Percentiles rank a stretch among this genome's conserved stretches.
These are phyloP conservation scores for Amphichorda felina DNA, from an alignment of 2,329 filamentous ascomycete species.

Conservation along the genomic window DNA sequence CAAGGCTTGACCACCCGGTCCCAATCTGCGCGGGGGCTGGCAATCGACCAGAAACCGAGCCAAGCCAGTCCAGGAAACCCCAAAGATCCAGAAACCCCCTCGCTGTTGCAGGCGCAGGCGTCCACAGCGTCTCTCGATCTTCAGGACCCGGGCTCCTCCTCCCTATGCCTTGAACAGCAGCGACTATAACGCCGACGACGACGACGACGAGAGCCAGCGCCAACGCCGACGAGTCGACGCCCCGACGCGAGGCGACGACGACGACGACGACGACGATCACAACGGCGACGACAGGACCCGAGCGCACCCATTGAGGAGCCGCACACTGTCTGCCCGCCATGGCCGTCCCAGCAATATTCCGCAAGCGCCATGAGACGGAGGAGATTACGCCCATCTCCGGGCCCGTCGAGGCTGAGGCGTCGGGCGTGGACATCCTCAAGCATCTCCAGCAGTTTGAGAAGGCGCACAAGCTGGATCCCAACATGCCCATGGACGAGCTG, in stretches of 20 bases:
- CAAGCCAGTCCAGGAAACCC: too few relatives aligned
- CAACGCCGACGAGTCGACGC: constrained; percentile 1
- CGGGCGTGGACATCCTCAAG: constrained; percentile 22
- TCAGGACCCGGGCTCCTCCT: too few relatives aligned
- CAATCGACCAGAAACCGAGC: too few relatives aligned
- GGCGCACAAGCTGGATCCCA: constrained; percentile 52
- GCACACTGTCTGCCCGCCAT: background rate
- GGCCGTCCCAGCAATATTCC: constrained; percentile 23
- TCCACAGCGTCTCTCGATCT: too few relatives aligned
- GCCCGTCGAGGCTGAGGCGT: constrained; percentile 24
- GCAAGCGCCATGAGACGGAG: constrained; percentile 32
- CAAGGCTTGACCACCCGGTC: too few relatives aligned
- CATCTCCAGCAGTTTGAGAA: constrained; percentile 45
- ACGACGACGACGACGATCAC: background rate
- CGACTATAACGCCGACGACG: background rate
- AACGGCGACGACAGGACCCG: background rate
- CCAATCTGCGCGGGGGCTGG: too few relatives aligned
- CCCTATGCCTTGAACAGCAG: too few relatives aligned
- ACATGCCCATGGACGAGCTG: constrained; percentile 49
- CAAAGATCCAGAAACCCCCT: too few relatives aligned
- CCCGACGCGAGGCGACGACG: background rate
- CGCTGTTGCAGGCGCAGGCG: too few relatives aligned
- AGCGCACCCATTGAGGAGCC: background rate
- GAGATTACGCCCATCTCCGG: constrained; percentile 30
- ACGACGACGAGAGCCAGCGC: background rate